Percentiles rank a stretch among this genome's conserved stretches.
phyloP scores from a whole-genome alignment of 441 rosid genomes.

The Cnidoscolus chayamansa region DNA sequence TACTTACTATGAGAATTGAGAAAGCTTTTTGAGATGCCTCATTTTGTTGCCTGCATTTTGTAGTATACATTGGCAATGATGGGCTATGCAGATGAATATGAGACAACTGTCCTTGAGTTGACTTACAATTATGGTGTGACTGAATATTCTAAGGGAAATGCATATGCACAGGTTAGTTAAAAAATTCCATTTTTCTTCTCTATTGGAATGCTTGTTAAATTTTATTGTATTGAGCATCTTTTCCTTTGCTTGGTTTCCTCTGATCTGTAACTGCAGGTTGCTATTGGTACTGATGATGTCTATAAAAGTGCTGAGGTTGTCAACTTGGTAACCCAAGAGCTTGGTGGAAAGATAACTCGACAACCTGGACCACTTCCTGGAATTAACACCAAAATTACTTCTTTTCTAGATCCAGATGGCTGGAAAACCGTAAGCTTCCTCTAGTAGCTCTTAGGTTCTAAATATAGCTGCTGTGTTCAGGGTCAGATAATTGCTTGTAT shows the following conservation, averaged over 20 bases:
- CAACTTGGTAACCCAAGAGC: constrained; percentile 62
- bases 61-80: constrained; percentile 88
- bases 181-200: constrained; percentile 2
- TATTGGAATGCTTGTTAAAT: not conserved
- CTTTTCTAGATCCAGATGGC: constrained; percentile 94
- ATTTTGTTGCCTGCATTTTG: constrained; percentile 15
- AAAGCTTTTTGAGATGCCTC: constrained; percentile 1
- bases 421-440: constrained; percentile 80
- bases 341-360: constrained; percentile 90
- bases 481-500: not conserved
- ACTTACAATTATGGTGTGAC: constrained; percentile 82
- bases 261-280: constrained; percentile 42
- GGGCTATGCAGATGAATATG: constrained; percentile 85
- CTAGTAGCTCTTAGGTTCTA: not conserved
- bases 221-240: constrained; percentile 5
- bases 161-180: constrained; percentile 74
- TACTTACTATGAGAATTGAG: not conserved
- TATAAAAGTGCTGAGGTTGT: constrained; percentile 92
- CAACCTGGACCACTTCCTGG: constrained; percentile 90
- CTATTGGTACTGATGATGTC: constrained; percentile 84
- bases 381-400: constrained; percentile 73
- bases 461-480: not conserved
- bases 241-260: not conserved
- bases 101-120: constrained; percentile 81
- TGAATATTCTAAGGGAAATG: constrained; percentile 92